These are phyloP conservation scores for Neofusicoccum kwambonambiense DNA, from an alignment of 2,329 filamentous ascomycete genomes.

Conservation along the genomic window DNA sequence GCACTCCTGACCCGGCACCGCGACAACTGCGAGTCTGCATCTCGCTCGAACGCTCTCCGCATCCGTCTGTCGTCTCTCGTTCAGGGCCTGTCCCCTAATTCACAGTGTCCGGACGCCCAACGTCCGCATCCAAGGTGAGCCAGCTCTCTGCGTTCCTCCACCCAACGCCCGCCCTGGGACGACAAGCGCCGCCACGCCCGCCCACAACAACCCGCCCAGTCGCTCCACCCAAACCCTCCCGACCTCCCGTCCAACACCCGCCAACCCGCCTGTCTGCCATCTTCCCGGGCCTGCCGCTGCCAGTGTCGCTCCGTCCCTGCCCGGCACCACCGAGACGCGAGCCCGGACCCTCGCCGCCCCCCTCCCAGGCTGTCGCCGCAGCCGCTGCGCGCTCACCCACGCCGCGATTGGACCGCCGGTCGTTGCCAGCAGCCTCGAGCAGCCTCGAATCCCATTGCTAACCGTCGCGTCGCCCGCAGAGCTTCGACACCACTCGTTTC, in stretches of 20 bases:
- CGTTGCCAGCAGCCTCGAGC: neutral
- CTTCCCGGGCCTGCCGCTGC: neutral
- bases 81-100: slow-evolving; percentile 12
- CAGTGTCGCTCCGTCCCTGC: neutral
- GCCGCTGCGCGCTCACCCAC: neutral
- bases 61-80: slow-evolving; percentile 13
- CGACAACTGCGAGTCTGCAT: slow-evolving; percentile 3
- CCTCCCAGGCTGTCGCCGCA: neutral
- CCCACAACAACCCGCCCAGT: slow-evolving; percentile 13
- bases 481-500: slow-evolving; percentile 9
- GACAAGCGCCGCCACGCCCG: neutral
- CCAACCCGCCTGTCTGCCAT: neutral
- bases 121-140: slow-evolving; percentile 3
- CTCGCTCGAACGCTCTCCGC: slow-evolving; percentile 10
- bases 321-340: neutral
- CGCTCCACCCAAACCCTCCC: neutral
- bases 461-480: neutral
- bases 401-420: neutral
- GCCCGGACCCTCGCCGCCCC: neutral
- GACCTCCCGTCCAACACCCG: neutral
- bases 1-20: slow-evolving; percentile 18
- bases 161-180: neutral
- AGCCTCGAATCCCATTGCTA: slow-evolving; percentile 1
- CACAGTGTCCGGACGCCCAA: neutral
- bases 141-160: neutral